Evolutionary conservation across 2,329 filamentous ascomycete species (phyloP), one percentile per base, ranked within the genome.

Genomic region (Iodosphaeria phyllophila): DNA sequence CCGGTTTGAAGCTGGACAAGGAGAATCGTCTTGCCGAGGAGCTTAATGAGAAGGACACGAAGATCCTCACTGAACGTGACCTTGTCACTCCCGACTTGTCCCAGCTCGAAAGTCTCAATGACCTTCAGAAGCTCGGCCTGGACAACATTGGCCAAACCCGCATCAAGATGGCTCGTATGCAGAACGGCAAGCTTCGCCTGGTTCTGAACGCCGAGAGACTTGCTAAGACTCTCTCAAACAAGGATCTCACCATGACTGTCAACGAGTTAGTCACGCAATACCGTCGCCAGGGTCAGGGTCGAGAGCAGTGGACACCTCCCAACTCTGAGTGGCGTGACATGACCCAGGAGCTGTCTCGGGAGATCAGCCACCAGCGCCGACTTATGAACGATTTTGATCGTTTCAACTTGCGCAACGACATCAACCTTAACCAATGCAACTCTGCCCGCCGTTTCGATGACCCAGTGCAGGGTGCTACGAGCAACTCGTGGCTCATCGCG

Each of bases 121-220:
- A 58, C 31, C 48, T 58, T 6, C 39, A 51, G 38, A 39, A 45
- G 25, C 34, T 57, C 22, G 52, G 52, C 2, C 30, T 54, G 22
- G 47, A 51, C 36, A 44, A 50, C 14, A 25, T 56, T 5, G 40
- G 37, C 11, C 36, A 48, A 15, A 33, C 41, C 18, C 38, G 37
- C 18, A 46, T 56, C 37, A 51, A 53, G 39, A 37, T 43, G 26
- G 52, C 52, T n/a, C 39, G 43, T 27, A 46, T 57, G 38, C 41
- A 46, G 37, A 57, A 57, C 33, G 53, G 54, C 35, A 56, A 57
- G 44, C 43, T 57, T 5, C 47, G 47, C 22, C 34, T 57, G 15
- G 37, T 53, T 4, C 37, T 57, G 16, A 34, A 54, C 14, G 47
- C 47, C 16, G 33, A 42, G 18, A 32, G 32, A 1, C 26, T 55